A percentile compares a stretch with the other conserved stretches of the same genome.
phyloP scores from a whole-genome alignment of 2,329 filamentous ascomycete species.

The Paracorniculantispora psalliotae region DNA sequence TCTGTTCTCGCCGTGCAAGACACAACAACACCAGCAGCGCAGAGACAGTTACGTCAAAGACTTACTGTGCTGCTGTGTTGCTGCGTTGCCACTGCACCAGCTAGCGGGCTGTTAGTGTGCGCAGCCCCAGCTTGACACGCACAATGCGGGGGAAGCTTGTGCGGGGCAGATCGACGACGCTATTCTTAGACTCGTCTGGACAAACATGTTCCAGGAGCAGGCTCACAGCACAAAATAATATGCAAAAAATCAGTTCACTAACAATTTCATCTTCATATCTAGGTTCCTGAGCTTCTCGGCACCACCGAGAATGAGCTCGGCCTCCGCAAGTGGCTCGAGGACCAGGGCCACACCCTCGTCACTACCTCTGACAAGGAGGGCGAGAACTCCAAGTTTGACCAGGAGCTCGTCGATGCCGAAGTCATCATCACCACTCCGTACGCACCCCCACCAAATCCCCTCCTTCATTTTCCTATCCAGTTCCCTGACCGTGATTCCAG shows the following conservation, averaged over 20 bases:
- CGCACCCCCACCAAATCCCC: conserved; percentile 18
- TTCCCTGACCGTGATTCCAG: conserved; percentile 37
- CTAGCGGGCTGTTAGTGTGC: neutral
- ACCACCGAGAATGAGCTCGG: conserved; percentile 99
- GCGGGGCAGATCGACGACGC: neutral
- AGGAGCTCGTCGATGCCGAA: conserved; percentile 94
- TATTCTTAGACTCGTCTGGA: neutral
- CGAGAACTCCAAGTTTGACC: conserved; percentile 86
- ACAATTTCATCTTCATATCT: conserved; percentile 14
- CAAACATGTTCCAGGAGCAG: too few species aligned
- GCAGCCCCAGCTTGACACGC: neutral
- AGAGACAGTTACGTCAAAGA: neutral
- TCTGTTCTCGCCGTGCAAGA: too few species aligned
- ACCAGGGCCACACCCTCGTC: conserved; percentile 90
- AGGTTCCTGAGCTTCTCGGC: conserved; percentile 79
- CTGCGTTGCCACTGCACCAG: neutral
- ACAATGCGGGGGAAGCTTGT: neutral
- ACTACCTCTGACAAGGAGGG: conserved; percentile 98
- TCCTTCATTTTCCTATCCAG: neutral
- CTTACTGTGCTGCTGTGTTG: neutral
- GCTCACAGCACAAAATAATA: too few species aligned
- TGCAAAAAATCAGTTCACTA: neutral
- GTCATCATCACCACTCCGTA: conserved; percentile 99
- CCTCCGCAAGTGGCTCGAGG: conserved; percentile 94
- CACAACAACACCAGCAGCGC: neutral